A percentile compares a stretch with the other conserved stretches of the same genome.
phyloP scores from a whole-genome alignment of 345 rosid genomes.

The Melaleuca quinquenervia region DNA sequence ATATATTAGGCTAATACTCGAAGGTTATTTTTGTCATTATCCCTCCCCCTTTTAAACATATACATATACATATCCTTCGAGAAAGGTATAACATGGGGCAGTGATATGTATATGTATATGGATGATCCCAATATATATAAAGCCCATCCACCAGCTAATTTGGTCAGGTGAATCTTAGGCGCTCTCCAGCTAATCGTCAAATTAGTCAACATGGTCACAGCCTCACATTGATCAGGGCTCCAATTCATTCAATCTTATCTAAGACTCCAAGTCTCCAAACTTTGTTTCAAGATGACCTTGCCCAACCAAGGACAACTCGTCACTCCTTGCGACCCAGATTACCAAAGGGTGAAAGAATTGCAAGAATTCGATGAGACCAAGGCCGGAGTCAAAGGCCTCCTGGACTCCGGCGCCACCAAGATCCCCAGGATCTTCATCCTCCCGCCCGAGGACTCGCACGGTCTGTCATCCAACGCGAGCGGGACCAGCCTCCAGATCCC shows the following conservation, averaged over 20 bases:
- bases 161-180: no score
- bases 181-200: background rate
- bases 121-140: no score
- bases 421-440: background rate
- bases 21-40: no score
- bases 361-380: background rate
- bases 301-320: background rate
- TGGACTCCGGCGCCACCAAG: background rate
- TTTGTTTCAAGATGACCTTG: background rate
- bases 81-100: no score
- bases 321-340: background rate
- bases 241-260: background rate
- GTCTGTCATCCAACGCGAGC: background rate
- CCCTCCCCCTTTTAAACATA: no score
- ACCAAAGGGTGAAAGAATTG: background rate
- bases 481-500: background rate
- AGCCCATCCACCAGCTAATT: no score
- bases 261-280: background rate
- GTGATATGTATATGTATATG: no score
- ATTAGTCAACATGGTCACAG: background rate
- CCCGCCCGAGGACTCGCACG: background rate
- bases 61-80: no score
- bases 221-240: background rate
- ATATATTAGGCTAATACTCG: no score
- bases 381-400: background rate